Conservation (phyloP, 2,329 filamentous ascomycete genomes). For the Proliferodiscus dingleyae region DNA sequence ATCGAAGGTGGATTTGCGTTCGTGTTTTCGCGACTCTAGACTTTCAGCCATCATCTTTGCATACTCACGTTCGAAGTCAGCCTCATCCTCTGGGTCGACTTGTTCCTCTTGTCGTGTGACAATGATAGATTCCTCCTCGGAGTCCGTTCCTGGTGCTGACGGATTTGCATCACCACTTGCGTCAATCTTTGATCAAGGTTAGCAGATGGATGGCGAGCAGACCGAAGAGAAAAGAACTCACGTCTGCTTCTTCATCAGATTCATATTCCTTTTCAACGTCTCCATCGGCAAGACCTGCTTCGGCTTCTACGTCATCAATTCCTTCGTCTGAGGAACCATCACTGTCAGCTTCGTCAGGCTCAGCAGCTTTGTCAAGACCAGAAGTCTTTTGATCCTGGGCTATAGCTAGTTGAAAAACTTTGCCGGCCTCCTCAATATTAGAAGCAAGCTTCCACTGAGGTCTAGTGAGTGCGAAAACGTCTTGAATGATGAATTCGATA, state of each 20-base stretch:
- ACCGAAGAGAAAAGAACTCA: conserved; percentile 28
- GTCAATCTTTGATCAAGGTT: conserved; percentile 17
- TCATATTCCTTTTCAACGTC: conserved; percentile 50
- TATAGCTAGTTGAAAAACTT: conserved; percentile 81
- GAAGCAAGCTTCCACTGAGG: conserved; percentile 89
- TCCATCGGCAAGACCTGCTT: conserved; percentile 49
- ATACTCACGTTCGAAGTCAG: conserved; percentile 96
- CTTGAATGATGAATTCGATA: conserved; percentile 92
- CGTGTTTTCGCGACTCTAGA: conserved; percentile 90
- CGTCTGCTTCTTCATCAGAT: conserved; percentile 52
- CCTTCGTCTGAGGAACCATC: conserved; percentile 73
- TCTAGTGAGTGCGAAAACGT: conserved; percentile 77
- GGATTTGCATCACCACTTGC: conserved; percentile 47
- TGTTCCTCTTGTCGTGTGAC: conserved; percentile 88
- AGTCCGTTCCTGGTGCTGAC: conserved; percentile 55
- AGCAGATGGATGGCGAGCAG: conserved; percentile 1
- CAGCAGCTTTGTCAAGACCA: conserved; percentile 62
- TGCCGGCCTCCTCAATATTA: conserved; percentile 76
- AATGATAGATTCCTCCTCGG: conserved; percentile 80
- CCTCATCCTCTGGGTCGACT: conserved; percentile 87
- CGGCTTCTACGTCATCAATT: conserved; percentile 58
- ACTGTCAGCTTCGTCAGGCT: conserved; percentile 69
- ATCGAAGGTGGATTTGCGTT: conserved; percentile 90
- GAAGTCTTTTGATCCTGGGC: conserved; percentile 81
- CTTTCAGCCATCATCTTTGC: conserved; percentile 98